A percentile compares a stretch with the other conserved stretches of the same genome.
Conservation (phyloP, 2,329 filamentous ascomycete genomes). For the Hypoxylon sp. region DNA sequence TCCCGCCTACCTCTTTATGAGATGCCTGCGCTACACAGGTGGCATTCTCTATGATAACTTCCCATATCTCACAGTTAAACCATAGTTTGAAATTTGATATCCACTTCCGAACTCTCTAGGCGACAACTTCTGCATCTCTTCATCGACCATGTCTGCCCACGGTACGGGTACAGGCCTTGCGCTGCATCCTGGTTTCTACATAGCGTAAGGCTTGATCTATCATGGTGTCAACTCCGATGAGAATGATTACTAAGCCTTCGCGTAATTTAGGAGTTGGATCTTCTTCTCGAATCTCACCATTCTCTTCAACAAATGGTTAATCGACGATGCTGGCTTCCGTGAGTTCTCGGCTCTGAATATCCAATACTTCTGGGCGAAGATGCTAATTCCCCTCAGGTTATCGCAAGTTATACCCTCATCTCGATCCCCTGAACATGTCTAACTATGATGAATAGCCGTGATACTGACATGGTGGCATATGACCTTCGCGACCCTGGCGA, state of each 20-base stretch:
- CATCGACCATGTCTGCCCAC: slow-evolving; percentile 1
- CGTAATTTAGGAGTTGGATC: slow-evolving; percentile 76
- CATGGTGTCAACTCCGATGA: neutral
- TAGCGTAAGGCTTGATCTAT: slow-evolving; percentile 27
- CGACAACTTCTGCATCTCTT: neutral
- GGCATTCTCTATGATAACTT: slow-evolving; percentile 6
- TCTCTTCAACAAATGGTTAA: slow-evolving; percentile 92
- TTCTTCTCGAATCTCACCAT: slow-evolving; percentile 88
- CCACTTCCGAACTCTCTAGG: neutral
- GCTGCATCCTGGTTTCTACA: slow-evolving; percentile 28
- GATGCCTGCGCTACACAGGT: neutral
- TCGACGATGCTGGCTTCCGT: slow-evolving; percentile 83
- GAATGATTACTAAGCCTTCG: slow-evolving; percentile 5
- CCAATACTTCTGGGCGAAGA: neutral
- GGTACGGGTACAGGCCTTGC: slow-evolving; percentile 1
- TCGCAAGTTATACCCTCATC: slow-evolving; percentile 39
- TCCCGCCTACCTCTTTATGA: slow-evolving; percentile 2
- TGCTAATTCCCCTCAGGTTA: slow-evolving; percentile 23
- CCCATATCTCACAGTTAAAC: neutral
- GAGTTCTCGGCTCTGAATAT: slow-evolving; percentile 58
- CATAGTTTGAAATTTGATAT: neutral
- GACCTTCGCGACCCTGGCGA: slow-evolving; percentile 75
- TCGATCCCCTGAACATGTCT: slow-evolving; percentile 31
- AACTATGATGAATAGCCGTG: slow-evolving; percentile 60
- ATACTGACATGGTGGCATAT: slow-evolving; percentile 79